Percentiles rank a stretch among this genome's conserved stretches.
Conservation (phyloP, 2,329 filamentous ascomycete species). For the Ophiostoma sp. region DNA sequence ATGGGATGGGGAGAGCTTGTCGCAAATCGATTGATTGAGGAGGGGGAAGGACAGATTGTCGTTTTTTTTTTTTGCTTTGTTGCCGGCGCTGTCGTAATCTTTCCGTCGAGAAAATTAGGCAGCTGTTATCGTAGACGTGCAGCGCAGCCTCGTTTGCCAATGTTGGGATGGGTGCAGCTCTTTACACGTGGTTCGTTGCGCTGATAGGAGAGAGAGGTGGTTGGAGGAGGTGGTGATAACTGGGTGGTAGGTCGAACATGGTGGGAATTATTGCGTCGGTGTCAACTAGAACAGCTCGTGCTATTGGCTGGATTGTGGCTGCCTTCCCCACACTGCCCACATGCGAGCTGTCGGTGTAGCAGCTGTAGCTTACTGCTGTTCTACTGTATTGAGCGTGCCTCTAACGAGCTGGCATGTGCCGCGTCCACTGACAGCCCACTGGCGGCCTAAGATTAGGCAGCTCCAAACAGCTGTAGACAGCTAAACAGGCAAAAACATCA, state of each 20-base stretch:
- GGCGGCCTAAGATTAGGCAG: background rate
- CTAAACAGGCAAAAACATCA: too few species aligned
- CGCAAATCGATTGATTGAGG: background rate
- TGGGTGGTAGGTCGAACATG: background rate
- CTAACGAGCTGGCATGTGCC: slow-evolving; percentile 2
- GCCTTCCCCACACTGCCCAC: background rate
- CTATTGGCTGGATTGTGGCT: background rate
- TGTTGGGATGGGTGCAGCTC: background rate
- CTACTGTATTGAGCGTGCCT: background rate
- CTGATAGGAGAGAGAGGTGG: slow-evolving; percentile 9
- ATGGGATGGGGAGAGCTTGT: background rate
- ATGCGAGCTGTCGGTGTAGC: background rate
- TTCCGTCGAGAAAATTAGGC: background rate
- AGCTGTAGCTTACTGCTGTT: background rate
- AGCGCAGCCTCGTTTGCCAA: background rate
- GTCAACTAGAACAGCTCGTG: slow-evolving; percentile 3
- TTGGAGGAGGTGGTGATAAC: background rate
- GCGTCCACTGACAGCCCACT: background rate
- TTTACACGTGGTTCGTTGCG: slow-evolving; percentile 1
- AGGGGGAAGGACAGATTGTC: background rate
- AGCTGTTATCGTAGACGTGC: background rate
- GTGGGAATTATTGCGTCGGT: slow-evolving; percentile 16
- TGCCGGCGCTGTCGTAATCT: background rate
- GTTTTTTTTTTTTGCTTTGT: too few species aligned
- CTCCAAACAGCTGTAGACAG: background rate